phyloP scores from a whole-genome alignment of 2,329 filamentous ascomycete species.

The Fusarium zealandicum region DNA sequence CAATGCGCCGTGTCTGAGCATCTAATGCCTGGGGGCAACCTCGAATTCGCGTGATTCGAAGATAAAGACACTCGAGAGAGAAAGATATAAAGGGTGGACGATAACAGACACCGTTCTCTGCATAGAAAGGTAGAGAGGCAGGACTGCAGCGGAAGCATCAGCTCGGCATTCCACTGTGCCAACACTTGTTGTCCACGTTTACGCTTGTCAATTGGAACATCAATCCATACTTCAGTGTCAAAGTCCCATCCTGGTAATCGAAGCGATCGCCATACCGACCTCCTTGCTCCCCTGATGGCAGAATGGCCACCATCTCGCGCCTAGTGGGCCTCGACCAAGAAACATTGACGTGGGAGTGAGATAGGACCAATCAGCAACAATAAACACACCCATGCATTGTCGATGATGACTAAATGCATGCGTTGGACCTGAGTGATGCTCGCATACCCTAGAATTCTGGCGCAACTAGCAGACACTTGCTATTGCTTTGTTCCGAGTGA shows the following conservation, averaged over 20 bases:
- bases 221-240: not conserved
- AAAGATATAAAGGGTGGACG: not conserved
- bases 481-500: conserved; percentile 6
- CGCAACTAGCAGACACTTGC: conserved; percentile 12
- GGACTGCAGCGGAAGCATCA: not conserved
- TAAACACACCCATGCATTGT: too few relatives aligned
- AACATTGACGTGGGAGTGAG: conserved; percentile 20
- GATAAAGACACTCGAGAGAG: too few relatives aligned
- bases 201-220: not conserved
- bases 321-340: not conserved
- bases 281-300: not conserved
- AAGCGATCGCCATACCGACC: conserved; percentile 5
- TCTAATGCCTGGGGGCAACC: not conserved
- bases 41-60: not conserved
- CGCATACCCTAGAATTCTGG: conserved; percentile 14
- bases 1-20: conserved; percentile 7
- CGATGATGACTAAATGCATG: not conserved
- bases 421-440: conserved; percentile 11
- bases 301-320: not conserved
- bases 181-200: conserved; percentile 6
- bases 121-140: not conserved
- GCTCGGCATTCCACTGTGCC: not conserved
- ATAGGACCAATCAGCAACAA: conserved; percentile 13
- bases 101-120: not conserved
- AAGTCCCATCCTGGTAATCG: not conserved